phyloP scores from a whole-genome alignment of 768 basidiomycete species.

The Tricholoma matsutake region DNA sequence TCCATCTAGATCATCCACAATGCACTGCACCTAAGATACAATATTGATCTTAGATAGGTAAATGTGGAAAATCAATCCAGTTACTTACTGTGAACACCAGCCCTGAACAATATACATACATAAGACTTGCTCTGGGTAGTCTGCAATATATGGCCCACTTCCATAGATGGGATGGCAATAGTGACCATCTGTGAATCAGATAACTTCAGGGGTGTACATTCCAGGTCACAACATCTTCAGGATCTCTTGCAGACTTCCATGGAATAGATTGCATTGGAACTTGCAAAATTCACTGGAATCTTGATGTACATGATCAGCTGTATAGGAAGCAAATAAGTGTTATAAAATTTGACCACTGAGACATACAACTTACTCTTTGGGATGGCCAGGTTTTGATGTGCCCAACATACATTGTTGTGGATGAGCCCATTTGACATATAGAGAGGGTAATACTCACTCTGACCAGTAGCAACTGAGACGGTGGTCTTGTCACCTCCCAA shows the following conservation, averaged over 20 bases:
- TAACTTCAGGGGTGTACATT: background rate
- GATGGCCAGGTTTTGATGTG: background rate
- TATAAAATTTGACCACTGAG: background rate
- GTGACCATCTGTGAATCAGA: background rate
- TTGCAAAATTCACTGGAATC: background rate
- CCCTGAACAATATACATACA: too few relatives aligned
- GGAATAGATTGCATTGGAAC: background rate
- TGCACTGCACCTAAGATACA: constrained; percentile 21
- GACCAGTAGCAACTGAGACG: background rate
- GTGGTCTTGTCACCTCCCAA: background rate
- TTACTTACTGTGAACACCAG: background rate
- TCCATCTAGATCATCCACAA: constrained; percentile 22
- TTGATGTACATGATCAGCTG: background rate
- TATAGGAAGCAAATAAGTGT: background rate
- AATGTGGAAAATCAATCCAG: background rate
- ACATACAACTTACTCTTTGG: background rate
- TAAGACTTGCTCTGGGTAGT: too few relatives aligned
- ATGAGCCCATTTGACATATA: background rate
- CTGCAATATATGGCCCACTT: too few relatives aligned
- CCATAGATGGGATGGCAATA: background rate
- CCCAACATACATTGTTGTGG: background rate
- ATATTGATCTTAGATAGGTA: background rate
- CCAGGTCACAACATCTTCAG: background rate
- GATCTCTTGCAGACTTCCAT: too few relatives aligned
- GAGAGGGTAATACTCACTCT: too few relatives aligned